phyloP scores from a whole-genome alignment of 805 yeast genomes.

The Pichia kluyveri region DNA sequence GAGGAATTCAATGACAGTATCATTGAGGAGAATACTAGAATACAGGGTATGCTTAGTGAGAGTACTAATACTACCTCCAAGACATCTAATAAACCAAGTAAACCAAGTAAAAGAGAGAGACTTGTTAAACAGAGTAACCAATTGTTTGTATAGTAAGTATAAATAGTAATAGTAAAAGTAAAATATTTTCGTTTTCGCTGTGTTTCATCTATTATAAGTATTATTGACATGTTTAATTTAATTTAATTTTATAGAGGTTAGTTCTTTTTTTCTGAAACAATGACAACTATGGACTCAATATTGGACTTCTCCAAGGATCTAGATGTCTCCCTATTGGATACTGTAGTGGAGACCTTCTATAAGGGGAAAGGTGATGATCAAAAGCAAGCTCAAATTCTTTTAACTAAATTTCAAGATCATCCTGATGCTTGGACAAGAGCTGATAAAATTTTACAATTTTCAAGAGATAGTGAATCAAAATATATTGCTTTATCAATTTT shows the following conservation, averaged over 20 bases:
- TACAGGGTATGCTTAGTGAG: too few relatives aligned
- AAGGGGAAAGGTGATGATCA: slow-evolving; percentile 69
- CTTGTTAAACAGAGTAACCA: slow-evolving; percentile 1
- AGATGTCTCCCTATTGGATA: slow-evolving; percentile 72
- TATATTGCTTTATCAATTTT: slow-evolving; percentile 85
- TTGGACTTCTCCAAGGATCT: slow-evolving; percentile 81
- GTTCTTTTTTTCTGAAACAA: too few relatives aligned
- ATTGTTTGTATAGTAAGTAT: not conserved
- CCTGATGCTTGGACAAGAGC: slow-evolving; percentile 95
- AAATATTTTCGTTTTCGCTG: too few relatives aligned
- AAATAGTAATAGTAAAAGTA: too few relatives aligned
- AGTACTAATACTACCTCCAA: too few relatives aligned
- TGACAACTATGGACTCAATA: slow-evolving; percentile 62
- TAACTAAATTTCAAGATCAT: slow-evolving; percentile 81
- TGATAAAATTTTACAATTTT: slow-evolving; percentile 74
- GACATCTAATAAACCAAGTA: not conserved
- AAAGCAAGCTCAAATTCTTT: slow-evolving; percentile 58
- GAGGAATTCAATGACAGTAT: slow-evolving; percentile 7
- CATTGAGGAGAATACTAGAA: slow-evolving; percentile 13
- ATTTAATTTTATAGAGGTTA: too few relatives aligned
- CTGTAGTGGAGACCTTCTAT: slow-evolving; percentile 77
- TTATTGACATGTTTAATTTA: not conserved
- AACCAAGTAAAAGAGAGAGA: not conserved
- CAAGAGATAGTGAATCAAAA: slow-evolving; percentile 78
- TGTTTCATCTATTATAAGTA: not conserved